Evolutionary conservation across 768 basidiomycete species (phyloP), one percentile per base, ranked within the genome.

Genomic region (Hemileccinum impolitum): DNA sequence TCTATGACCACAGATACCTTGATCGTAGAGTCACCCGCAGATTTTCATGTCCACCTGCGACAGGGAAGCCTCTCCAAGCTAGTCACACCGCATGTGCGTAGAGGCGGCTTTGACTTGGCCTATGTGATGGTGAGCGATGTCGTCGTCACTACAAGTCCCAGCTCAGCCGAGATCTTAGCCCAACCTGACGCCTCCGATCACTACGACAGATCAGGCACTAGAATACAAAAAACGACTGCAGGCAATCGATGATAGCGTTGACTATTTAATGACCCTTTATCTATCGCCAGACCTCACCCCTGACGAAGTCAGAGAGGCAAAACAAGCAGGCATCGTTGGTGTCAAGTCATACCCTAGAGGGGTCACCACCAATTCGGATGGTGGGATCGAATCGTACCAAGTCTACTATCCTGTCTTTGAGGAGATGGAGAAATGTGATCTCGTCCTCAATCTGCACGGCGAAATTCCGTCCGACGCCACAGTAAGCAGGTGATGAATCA

Each of bases 271-370:
- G 90, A 95, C 94, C 1, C 75, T 99, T 37, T 99, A 98, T 70
- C 80, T 99, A n/a, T 90, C 87, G 34, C 86, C 87, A 0, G 85
- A 88, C 42, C 79, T 98, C 48, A 95, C 93, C 2, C 90, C 93
- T 6, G 85, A 86, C 17, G 93, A 96, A 63, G 85, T 98, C 59
- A 78, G 79, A 60, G 94, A 90, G 68, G 96, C 95, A 12, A 87
- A 86, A 46, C 69, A 75, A 31, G 87, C 88, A 15, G 95, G 96
- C 17, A 80, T 99, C 53, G 79, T 78, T 39, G 80, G 95, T 35
- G 91, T 99, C 58, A 98, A 99, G 70, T 94, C 90, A 14, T 99
- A 99, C 67, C 96, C 96, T 41, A 78, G 90, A 52, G 96, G 96
- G 10, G 95, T 99, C 4, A 99, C 96, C 19, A 99, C 96, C 31